phyloP scores from a whole-genome alignment of 1,284 basidiomycete genomes.

The Leccinum idahoense region DNA sequence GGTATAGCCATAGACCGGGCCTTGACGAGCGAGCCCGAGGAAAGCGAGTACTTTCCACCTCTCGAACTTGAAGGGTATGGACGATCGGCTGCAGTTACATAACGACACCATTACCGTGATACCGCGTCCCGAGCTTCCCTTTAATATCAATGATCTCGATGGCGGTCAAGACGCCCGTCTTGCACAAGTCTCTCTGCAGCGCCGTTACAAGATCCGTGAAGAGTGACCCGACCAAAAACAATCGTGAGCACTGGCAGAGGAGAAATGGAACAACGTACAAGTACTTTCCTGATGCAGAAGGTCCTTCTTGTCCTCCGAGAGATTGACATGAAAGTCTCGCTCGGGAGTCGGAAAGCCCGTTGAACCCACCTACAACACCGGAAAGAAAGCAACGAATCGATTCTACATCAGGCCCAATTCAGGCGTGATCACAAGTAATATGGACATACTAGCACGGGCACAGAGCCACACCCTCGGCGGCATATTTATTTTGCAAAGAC shows the following conservation, averaged over 20 bases:
- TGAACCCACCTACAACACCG: too few relatives aligned
- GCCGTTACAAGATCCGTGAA: not conserved
- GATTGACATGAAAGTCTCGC: too few relatives aligned
- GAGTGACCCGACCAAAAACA: not conserved
- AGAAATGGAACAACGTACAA: not conserved
- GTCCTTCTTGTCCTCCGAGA: too few relatives aligned
- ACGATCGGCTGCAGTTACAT: slow-evolving; percentile 20
- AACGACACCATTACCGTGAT: slow-evolving; percentile 16
- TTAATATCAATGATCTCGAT: slow-evolving; percentile 6
- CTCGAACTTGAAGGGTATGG: slow-evolving; percentile 9
- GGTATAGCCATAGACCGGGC: not conserved
- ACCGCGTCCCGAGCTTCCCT: slow-evolving; percentile 10
- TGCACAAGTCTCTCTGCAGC: not conserved
- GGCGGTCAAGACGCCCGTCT: slow-evolving; percentile 6
- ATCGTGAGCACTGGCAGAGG: not conserved
- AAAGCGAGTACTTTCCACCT: slow-evolving; percentile 17
- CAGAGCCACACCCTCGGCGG: too few relatives aligned
- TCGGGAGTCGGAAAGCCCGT: too few relatives aligned
- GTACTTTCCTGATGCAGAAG: not conserved
- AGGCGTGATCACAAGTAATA: too few relatives aligned
- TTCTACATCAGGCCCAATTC: too few relatives aligned
- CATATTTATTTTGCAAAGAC: too few relatives aligned
- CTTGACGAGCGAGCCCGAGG: not conserved
- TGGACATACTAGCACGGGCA: too few relatives aligned
- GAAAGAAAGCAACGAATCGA: too few relatives aligned